These are phyloP conservation scores for Dicorynia guianensis DNA, from an alignment of 306 rosid species.

Conservation along the genomic window DNA sequence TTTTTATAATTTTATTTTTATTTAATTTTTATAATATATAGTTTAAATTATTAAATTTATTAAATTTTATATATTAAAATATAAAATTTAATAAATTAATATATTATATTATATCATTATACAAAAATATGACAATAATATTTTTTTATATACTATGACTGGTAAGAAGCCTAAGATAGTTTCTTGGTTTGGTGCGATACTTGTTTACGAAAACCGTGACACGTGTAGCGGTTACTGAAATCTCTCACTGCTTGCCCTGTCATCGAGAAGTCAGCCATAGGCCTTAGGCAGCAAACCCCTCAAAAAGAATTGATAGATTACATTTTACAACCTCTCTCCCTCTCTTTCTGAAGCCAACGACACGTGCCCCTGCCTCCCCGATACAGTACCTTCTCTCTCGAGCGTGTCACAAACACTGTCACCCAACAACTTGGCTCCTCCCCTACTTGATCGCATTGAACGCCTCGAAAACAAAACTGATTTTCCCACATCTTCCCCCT, in stretches of 20 bases:
- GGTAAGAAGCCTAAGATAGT: too few species aligned
- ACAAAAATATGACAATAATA: too few species aligned
- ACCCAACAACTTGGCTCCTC: conserved; percentile 36
- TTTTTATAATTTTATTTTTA: too few species aligned
- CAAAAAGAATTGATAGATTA: conserved; percentile 28
- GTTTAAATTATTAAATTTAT: too few species aligned
- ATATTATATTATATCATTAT: too few species aligned
- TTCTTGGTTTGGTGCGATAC: neutral
- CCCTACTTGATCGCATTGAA: conserved; percentile 1
- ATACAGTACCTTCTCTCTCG: conserved; percentile 52
- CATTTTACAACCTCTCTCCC: neutral
- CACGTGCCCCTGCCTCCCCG: conserved; percentile 80
- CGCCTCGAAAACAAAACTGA: conserved; percentile 20
- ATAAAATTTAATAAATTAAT: too few species aligned
- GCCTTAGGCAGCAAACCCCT: neutral
- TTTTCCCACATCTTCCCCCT: conserved; percentile 30
- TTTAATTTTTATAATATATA: too few species aligned
- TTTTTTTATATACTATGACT: too few species aligned
- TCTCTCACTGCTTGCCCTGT: neutral
- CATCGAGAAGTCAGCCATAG: conserved; percentile 46
- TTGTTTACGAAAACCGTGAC: conserved; percentile 61
- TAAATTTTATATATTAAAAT: too few species aligned
- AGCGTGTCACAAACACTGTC: conserved; percentile 58
- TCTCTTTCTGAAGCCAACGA: conserved; percentile 44
- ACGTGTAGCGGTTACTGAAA: conserved; percentile 52